Conservation (phyloP, 179 eudicot species). For the Gypsophila paniculata region DNA sequence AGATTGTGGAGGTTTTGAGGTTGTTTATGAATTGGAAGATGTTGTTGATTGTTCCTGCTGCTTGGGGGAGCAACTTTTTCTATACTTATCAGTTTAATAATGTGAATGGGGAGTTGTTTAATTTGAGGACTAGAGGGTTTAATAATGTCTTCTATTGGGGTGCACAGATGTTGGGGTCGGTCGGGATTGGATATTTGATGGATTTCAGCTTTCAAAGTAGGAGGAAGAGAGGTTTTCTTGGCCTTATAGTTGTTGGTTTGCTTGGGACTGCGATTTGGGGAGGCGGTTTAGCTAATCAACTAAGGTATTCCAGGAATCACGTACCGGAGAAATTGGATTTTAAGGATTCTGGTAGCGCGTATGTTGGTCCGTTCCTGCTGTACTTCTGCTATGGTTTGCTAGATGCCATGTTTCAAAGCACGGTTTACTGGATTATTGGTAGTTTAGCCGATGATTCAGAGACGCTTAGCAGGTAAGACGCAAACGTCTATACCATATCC, state of each 20-base stretch:
- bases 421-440: slow-evolving; percentile 95
- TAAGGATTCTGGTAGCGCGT: slow-evolving; percentile 67
- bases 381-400: slow-evolving; percentile 77
- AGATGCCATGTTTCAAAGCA: slow-evolving; percentile 92
- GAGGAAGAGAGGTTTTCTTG: slow-evolving; percentile 64
- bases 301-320: slow-evolving; percentile 40
- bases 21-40: slow-evolving; percentile 82
- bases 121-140: slow-evolving; percentile 76
- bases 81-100: slow-evolving; percentile 88
- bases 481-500: background rate
- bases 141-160: slow-evolving; percentile 96
- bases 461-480: slow-evolving; percentile 82
- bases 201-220: slow-evolving; percentile 81
- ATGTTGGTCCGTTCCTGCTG: slow-evolving; percentile 77
- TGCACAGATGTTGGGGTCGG: slow-evolving; percentile 88
- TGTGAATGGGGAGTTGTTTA: slow-evolving; percentile 80
- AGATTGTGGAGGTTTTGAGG: slow-evolving; percentile 51
- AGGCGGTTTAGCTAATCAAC: slow-evolving; percentile 82
- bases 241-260: slow-evolving; percentile 57
- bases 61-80: slow-evolving; percentile 90
- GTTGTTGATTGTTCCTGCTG: slow-evolving; percentile 67
- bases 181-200: slow-evolving; percentile 68
- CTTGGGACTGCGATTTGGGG: slow-evolving; percentile 80
- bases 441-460: slow-evolving; percentile 81
- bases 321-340: slow-evolving; percentile 55